Evolutionary conservation across 352 stramenopile species (phyloP).

Genomic region (Blastocystis sp.): DNA sequence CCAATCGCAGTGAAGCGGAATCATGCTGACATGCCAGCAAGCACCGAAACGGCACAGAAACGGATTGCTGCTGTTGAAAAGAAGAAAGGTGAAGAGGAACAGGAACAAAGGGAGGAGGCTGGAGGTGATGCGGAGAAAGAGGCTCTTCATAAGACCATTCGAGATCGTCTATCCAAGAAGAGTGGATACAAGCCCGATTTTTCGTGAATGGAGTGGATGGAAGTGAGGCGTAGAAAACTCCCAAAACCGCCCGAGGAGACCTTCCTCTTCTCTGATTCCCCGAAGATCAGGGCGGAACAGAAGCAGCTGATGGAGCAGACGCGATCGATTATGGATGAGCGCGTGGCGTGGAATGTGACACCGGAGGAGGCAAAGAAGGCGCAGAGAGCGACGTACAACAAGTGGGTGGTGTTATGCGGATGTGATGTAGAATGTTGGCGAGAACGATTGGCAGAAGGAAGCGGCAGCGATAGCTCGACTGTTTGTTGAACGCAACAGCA

Average conservation of each 20-base stretch:
- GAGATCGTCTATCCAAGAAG: slow-evolving; percentile 5
- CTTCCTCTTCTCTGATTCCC: background rate
- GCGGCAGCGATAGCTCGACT: background rate
- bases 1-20: background rate
- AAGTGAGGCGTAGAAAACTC: slow-evolving; percentile 18
- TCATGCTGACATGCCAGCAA: background rate
- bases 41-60: background rate
- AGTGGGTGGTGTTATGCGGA: background rate
- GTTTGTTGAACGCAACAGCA: slow-evolving; percentile 19
- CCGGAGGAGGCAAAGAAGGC: slow-evolving; percentile 32
- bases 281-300: background rate
- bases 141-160: background rate
- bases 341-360: slow-evolving; percentile 21
- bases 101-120: background rate
- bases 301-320: background rate
- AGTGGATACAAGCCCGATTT: slow-evolving; percentile 39
- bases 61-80: background rate
- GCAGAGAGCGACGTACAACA: slow-evolving; percentile 50
- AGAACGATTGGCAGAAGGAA: slow-evolving; percentile 19
- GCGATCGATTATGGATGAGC: slow-evolving; percentile 36
- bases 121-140: background rate
- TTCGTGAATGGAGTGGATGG: background rate
- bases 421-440: slow-evolving; percentile 62
- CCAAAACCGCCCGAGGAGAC: slow-evolving; percentile 58
- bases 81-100: background rate